Base-by-base conservation (phyloP, 1,284 basidiomycete species). In the Coniferiporia sulphurascens region DNA sequence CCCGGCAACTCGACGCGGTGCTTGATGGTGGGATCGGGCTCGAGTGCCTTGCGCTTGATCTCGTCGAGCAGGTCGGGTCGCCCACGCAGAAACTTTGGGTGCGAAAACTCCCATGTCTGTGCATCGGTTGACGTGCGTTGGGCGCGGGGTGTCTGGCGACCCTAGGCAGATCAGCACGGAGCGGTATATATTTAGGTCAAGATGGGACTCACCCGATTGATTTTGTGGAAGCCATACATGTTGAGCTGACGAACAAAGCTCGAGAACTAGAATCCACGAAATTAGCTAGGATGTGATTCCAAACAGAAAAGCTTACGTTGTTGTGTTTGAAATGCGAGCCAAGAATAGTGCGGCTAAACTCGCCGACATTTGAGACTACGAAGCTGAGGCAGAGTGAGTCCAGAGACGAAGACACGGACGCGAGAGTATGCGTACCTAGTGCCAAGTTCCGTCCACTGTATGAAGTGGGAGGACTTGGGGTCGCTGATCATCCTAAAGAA, bases 221-320 rank as follows among this genome's bases (percentile, higher is more conserved):
- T 89, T 74, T 91, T 91, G 73, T 90, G 88, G 71, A 89, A 89
- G 54, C 88, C 89, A 65, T 91, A 93, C 91, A 94, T 94, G 74
- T 94, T 94, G 56, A 94, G 80, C 70, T 94, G 92, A 56, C 91
- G 85, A 53, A 94, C 91, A 71, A 94, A 94, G 67, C 87, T 90
- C 27, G 89, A 91, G 72, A 93, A 94, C 88, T 94, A 66, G 22
- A 52, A 12, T 49, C 32, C 48, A 13, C 36, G 46, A 27, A 27
- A 3, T 51, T 53, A 51, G 57, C 13, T 43, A 34, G 22, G 27
- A 27, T 27, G 27, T 27, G 27, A n/a, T 27, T 27, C 27, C 27
- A 27, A 27, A 27, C 27, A 27, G 27, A 27, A 27, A 22, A 56
- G 49, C 84, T 63, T 64, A 88, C 88, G 69, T 91, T 91, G 71